These are phyloP conservation scores for Eimeria maxima DNA, from an alignment of 169 alveolate species.

Conservation along the genomic window DNA sequence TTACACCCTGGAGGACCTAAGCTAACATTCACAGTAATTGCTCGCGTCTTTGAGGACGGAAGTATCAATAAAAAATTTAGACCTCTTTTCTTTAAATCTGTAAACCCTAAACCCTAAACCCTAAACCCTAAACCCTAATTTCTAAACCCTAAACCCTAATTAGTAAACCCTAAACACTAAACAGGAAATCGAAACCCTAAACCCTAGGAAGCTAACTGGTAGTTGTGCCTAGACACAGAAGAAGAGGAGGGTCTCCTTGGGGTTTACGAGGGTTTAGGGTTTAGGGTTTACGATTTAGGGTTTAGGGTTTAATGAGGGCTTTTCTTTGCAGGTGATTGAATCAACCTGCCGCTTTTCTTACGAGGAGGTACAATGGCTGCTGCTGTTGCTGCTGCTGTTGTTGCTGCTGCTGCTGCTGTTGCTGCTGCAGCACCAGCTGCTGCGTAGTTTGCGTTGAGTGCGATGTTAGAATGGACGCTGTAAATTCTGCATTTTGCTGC, in stretches of 20 bases:
- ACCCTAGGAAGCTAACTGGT: too few relatives aligned
- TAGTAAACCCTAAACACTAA: too few relatives aligned
- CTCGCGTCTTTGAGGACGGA: conserved; percentile 58
- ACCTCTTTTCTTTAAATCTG: conserved; percentile 48
- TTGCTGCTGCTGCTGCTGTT: too few relatives aligned
- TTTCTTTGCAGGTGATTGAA: conserved; percentile 44
- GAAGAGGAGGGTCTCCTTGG: too few relatives aligned
- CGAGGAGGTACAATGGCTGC: conserved; percentile 23
- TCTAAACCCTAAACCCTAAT: too few relatives aligned
- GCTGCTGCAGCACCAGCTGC: too few relatives aligned
- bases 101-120: not conserved
- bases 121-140: not conserved
- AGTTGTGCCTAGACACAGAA: too few relatives aligned
- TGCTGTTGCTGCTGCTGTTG: too few relatives aligned
- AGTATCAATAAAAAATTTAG: not conserved
- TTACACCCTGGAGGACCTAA: conserved; percentile 63
- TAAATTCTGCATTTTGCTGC: too few relatives aligned
- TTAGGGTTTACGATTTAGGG: not conserved
- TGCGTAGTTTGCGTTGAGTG: too few relatives aligned
- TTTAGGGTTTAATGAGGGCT: not conserved
- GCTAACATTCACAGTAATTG: conserved; percentile 25
- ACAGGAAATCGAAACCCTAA: too few relatives aligned
- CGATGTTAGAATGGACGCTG: too few relatives aligned
- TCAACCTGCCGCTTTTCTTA: conserved; percentile 67
- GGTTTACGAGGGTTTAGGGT: not conserved